Conservation (phyloP, 1,139 yeast species). For the Blastobotrys elegans region DNA sequence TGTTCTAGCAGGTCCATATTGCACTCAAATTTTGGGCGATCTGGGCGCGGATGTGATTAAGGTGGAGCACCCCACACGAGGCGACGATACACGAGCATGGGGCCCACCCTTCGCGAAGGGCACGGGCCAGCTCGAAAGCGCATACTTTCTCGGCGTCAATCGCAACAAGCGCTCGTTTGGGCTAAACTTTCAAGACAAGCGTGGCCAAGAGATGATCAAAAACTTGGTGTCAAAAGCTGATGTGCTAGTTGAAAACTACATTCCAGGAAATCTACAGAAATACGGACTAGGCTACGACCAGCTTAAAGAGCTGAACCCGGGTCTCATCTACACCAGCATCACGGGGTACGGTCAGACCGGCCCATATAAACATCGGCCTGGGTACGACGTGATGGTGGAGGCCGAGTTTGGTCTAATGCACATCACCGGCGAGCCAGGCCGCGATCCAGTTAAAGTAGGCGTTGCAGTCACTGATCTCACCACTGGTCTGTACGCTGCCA, state of each 20-base stretch:
- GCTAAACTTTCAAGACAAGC: slow-evolving; percentile 34
- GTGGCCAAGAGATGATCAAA: slow-evolving; percentile 34
- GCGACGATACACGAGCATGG: slow-evolving; percentile 44
- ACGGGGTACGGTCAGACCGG: slow-evolving; percentile 41
- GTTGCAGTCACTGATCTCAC: slow-evolving; percentile 43
- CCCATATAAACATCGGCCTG: slow-evolving; percentile 37
- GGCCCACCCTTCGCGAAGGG: slow-evolving; percentile 39
- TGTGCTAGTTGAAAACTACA: slow-evolving; percentile 39
- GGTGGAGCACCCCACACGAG: slow-evolving; percentile 41
- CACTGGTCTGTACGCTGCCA: slow-evolving; percentile 39
- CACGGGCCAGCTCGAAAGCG: slow-evolving; percentile 33
- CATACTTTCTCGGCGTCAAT: slow-evolving; percentile 38
- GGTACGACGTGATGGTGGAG: slow-evolving; percentile 44
- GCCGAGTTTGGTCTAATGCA: slow-evolving; percentile 45
- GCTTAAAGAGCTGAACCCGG: slow-evolving; percentile 28
- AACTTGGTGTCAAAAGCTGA: slow-evolving; percentile 34
- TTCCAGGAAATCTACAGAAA: slow-evolving; percentile 38
- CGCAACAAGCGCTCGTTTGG: slow-evolving; percentile 39
- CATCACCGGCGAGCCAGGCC: slow-evolving; percentile 40
- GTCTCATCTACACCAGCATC: slow-evolving; percentile 37
- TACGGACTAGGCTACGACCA: slow-evolving; percentile 36
- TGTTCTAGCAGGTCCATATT: slow-evolving; percentile 43
- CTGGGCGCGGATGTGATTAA: slow-evolving; percentile 42
- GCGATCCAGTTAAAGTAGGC: slow-evolving; percentile 42
- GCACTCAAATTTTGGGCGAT: slow-evolving; percentile 40